These are phyloP conservation scores for Geotrichum candidum DNA, from an alignment of 1,139 yeast genomes.

Conservation along the genomic window DNA sequence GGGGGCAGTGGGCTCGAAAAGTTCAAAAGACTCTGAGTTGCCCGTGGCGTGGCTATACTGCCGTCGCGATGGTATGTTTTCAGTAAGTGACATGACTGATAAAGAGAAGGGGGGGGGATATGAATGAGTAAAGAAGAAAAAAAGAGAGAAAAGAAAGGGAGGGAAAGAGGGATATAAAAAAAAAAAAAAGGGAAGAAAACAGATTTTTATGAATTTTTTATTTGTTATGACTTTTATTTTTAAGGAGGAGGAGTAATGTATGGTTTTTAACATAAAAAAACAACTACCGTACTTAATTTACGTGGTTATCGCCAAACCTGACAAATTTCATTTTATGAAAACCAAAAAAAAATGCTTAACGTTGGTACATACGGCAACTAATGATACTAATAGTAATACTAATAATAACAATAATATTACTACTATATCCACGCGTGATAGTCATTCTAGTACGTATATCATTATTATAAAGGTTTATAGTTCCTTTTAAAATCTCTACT, in stretches of 20 bases:
- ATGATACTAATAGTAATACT: no score
- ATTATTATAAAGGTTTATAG: no score
- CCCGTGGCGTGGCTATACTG: neutral
- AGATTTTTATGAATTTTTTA: neutral
- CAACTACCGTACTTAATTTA: neutral
- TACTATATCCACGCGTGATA: no score
- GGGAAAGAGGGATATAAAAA: neutral
- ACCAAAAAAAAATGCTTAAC: no score
- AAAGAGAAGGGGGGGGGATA: neutral
- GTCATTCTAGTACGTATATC: no score
- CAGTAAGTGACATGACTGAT: conserved; percentile 4
- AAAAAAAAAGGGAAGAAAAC: neutral
- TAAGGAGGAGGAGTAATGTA: neutral
- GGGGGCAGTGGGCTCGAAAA: conserved; percentile 1
- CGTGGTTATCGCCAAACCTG: neutral
- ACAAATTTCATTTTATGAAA: neutral
- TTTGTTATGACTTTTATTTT: neutral
- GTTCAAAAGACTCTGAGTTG: conserved; percentile 6
- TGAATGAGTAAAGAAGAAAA: neutral
- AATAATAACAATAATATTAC: no score
- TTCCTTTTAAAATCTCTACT: no score
- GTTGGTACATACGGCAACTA: no score
- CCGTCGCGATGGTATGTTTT: conserved; percentile 2
- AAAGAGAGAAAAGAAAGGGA: neutral
- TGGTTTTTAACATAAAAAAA: neutral